Conservation (phyloP, 2,329 filamentous ascomycete genomes). For the Hypoxylon sp. region DNA sequence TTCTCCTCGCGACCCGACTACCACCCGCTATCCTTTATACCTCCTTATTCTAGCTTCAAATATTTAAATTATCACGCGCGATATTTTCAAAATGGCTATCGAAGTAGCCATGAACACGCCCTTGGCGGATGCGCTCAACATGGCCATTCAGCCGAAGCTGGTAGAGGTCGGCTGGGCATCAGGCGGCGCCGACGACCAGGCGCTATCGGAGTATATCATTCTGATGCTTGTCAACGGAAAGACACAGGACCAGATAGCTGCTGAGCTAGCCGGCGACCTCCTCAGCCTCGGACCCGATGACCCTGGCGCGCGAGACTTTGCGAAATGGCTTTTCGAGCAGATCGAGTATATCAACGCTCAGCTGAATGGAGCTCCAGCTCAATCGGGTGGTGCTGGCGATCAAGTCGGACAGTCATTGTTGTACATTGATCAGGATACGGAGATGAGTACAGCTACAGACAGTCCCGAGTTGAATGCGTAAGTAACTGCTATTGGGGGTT, state of each 20-base stretch:
- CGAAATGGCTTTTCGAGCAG: slow-evolving; percentile 93
- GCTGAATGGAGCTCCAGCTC: slow-evolving; percentile 63
- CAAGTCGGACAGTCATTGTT: slow-evolving; percentile 45
- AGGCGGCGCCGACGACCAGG: slow-evolving; percentile 79
- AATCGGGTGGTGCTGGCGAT: slow-evolving; percentile 44
- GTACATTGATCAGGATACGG: slow-evolving; percentile 72
- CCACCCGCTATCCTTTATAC: slow-evolving; percentile 10
- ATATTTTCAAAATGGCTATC: slow-evolving; percentile 73
- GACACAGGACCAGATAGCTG: slow-evolving; percentile 87
- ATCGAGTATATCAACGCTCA: slow-evolving; percentile 75
- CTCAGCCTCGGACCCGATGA: slow-evolving; percentile 86
- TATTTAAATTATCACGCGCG: slow-evolving; percentile 4
- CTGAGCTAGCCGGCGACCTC: slow-evolving; percentile 88
- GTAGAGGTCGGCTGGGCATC: slow-evolving; percentile 93
- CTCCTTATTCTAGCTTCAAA: slow-evolving; percentile 1
- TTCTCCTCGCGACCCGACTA: slow-evolving; percentile 12
- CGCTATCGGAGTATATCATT: slow-evolving; percentile 94
- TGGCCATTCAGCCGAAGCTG: slow-evolving; percentile 88
- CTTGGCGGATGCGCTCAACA: slow-evolving; percentile 84
- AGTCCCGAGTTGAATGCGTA: slow-evolving; percentile 68
- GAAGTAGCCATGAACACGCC: slow-evolving; percentile 82
- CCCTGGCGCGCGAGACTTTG: slow-evolving; percentile 83
- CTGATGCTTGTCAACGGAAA: slow-evolving; percentile 98
- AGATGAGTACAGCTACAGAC: slow-evolving; percentile 73
- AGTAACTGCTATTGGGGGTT: slow-evolving; percentile 49